Conservation (phyloP, 768 basidiomycete genomes). For the Sutorius australiensis region DNA sequence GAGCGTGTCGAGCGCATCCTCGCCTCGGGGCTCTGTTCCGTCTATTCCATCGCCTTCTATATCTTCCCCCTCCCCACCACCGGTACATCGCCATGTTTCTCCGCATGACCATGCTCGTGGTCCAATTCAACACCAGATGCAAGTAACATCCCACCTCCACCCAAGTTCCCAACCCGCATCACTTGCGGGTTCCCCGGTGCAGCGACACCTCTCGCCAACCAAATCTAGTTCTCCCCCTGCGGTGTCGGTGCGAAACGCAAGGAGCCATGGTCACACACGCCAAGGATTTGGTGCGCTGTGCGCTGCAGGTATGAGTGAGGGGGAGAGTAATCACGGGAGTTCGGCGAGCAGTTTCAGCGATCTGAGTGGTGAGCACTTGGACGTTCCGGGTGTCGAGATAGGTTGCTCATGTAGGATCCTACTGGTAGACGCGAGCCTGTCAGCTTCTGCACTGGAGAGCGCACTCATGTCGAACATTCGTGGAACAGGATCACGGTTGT, state of each 20-base stretch:
- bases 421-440: slow-evolving; percentile 62
- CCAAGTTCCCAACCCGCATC: slow-evolving; percentile 17
- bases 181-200: slow-evolving; percentile 35
- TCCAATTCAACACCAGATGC: slow-evolving; percentile 7
- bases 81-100: slow-evolving; percentile 25
- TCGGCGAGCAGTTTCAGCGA: slow-evolving; percentile 84
- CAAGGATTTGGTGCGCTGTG: slow-evolving; percentile 42
- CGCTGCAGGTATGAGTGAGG: slow-evolving; percentile 44
- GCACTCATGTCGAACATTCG: slow-evolving; percentile 74
- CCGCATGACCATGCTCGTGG: slow-evolving; percentile 1
- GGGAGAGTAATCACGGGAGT: slow-evolving; percentile 63
- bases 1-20: slow-evolving; percentile 70
- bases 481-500: slow-evolving; percentile 66
- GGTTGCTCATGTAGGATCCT: background rate
- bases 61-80: slow-evolving; percentile 43
- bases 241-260: slow-evolving; percentile 50
- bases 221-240: slow-evolving; percentile 64
- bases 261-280: slow-evolving; percentile 47
- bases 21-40: slow-evolving; percentile 75
- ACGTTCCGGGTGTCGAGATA: background rate
- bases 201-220: slow-evolving; percentile 47
- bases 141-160: slow-evolving; percentile 7
- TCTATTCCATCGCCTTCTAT: slow-evolving; percentile 73
- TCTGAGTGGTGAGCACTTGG: slow-evolving; percentile 62
- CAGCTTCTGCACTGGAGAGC: slow-evolving; percentile 76